Evolutionary conservation across 345 rosid genomes (phyloP).

Genomic region (Eucalyptus regnans): DNA sequence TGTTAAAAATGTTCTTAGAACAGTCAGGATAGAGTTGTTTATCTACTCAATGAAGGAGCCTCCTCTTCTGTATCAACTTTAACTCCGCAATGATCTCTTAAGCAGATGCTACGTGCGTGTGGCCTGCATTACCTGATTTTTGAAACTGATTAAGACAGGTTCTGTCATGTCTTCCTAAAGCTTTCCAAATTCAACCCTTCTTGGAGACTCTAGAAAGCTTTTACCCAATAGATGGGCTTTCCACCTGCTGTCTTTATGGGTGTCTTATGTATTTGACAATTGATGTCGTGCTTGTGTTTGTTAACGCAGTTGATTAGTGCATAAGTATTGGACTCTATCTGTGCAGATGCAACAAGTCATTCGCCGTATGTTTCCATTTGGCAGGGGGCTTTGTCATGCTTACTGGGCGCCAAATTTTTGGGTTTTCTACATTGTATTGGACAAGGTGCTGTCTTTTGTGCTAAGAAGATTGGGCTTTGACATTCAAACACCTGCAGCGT

Average conservation of each 20-base stretch:
- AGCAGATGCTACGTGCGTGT: background rate
- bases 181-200: background rate
- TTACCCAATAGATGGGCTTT: background rate
- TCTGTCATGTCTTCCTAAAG: background rate
- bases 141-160: background rate
- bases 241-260: background rate
- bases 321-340: background rate
- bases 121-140: background rate
- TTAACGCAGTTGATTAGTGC: background rate
- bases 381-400: slow-evolving; percentile 96
- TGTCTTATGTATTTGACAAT: background rate
- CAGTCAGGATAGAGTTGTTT: background rate
- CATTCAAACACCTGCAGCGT: slow-evolving; percentile 47
- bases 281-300: background rate
- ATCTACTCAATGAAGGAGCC: background rate
- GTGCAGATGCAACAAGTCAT: slow-evolving; percentile 80
- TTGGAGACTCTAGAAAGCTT: background rate
- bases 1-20: background rate
- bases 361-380: slow-evolving; percentile 84
- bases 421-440: slow-evolving; percentile 80
- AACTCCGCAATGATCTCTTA: background rate
- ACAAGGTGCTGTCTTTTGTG: slow-evolving; percentile 51
- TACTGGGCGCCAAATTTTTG: slow-evolving; percentile 98
- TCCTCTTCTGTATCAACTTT: background rate
- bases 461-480: slow-evolving; percentile 48